A percentile compares a stretch with the other conserved stretches of the same genome.
Conservation (phyloP, 176 grass and related monocot genomes). For the Urochloa ruziziensis region DNA sequence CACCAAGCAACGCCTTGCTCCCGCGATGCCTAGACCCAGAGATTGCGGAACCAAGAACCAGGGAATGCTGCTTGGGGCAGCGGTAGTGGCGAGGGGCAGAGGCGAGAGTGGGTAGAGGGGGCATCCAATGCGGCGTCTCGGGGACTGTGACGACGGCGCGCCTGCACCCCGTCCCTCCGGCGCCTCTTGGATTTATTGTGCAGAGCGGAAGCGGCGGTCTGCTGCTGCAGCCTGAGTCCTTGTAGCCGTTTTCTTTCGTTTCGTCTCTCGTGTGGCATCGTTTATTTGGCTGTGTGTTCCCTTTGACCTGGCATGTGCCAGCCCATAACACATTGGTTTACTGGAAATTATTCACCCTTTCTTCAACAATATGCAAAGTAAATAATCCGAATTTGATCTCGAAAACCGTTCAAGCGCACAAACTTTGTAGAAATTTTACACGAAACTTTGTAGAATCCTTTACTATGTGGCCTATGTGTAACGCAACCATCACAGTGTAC, state of each 20-base stretch:
- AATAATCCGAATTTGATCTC: background rate
- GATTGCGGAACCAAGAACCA: slow-evolving; percentile 20
- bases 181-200: slow-evolving; percentile 34
- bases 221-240: background rate
- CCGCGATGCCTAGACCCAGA: background rate
- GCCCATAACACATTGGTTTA: background rate
- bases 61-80: background rate
- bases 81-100: slow-evolving; percentile 1
- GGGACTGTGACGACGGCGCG: slow-evolving; percentile 20
- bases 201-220: background rate
- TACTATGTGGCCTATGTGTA: too few relatives aligned
- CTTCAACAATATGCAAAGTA: background rate
- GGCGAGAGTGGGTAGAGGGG: background rate
- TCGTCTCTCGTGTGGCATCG: background rate
- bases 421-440: background rate
- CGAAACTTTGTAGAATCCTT: background rate
- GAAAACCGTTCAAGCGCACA: background rate
- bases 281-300: background rate
- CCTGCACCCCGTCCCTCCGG: slow-evolving; percentile 17
- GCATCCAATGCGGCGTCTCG: slow-evolving; percentile 52
- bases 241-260: background rate
- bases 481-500: too few relatives aligned
- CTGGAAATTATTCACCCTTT: background rate
- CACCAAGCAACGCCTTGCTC: background rate
- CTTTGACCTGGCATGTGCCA: background rate